A percentile compares a stretch with the other conserved stretches of the same genome.
Conservation (phyloP, 768 basidiomycete species). For the Trametes cinnabarina region DNA sequence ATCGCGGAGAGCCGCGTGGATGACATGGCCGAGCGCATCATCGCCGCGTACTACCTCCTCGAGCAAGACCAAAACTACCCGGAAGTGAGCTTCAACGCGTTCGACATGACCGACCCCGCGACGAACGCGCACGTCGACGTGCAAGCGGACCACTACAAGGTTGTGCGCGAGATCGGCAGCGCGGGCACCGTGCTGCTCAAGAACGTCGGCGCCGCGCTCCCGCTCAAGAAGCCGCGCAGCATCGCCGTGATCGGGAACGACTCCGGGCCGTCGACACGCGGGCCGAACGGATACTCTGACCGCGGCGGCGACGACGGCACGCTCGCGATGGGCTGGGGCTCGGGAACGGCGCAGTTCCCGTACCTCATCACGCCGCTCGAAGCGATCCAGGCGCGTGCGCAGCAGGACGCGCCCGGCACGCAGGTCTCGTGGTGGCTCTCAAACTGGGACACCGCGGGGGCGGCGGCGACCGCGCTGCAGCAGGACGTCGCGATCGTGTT, state of each 20-base stretch:
- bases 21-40: constrained; percentile 81
- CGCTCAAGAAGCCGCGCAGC: constrained; percentile 57
- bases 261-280: constrained; percentile 41
- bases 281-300: constrained; percentile 50
- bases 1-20: constrained; percentile 64
- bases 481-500: constrained; percentile 74
- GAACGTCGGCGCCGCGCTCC: constrained; percentile 56
- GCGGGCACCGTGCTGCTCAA: constrained; percentile 76
- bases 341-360: constrained; percentile 66
- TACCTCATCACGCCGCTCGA: constrained; percentile 81
- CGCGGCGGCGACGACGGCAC: constrained; percentile 50
- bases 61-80: constrained; percentile 69
- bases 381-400: constrained; percentile 73
- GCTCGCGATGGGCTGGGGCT: constrained; percentile 87
- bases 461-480: constrained; percentile 36
- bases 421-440: constrained; percentile 25
- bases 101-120: constrained; percentile 46
- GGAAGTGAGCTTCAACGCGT: constrained; percentile 67
- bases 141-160: constrained; percentile 60
- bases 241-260: constrained; percentile 61
- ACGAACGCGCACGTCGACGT: constrained; percentile 67
- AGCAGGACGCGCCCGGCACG: constrained; percentile 40
- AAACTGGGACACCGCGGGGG: constrained; percentile 26
- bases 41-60: constrained; percentile 69
- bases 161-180: constrained; percentile 72